Percentiles rank a stretch among this genome's conserved stretches.
Evolutionary conservation across 345 rosid species (phyloP).

Genomic region (Erodium maritimum): DNA sequence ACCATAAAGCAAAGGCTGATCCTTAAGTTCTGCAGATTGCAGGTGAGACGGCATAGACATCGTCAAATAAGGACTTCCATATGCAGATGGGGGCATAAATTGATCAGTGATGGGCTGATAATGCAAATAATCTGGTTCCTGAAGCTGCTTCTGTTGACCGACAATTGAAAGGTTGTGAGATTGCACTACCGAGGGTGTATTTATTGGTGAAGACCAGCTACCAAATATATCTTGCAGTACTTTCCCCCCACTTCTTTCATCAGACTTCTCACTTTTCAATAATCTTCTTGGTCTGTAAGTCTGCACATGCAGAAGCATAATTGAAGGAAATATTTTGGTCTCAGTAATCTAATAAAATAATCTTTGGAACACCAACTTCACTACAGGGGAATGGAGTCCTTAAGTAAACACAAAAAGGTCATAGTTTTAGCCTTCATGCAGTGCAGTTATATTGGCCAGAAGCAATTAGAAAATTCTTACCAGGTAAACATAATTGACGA

Average conservation of each 20-base stretch:
- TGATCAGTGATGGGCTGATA: conserved; percentile 40
- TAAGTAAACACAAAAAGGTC: too few relatives aligned
- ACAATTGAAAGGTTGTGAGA: conserved; percentile 31
- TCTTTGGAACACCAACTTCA: too few relatives aligned
- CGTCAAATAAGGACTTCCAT: conserved; percentile 46
- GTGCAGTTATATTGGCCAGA: too few relatives aligned
- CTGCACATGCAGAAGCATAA: conserved; percentile 19
- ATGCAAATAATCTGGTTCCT: conserved; percentile 34
- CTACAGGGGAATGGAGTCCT: too few relatives aligned
- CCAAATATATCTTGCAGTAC: conserved; percentile 26
- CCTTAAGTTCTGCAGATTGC: conserved; percentile 37
- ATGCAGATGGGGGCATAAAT: conserved; percentile 32
- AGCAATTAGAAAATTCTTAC: too few relatives aligned
- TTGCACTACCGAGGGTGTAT: conserved; percentile 13
- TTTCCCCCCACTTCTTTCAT: conserved; percentile 29
- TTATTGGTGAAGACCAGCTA: conserved; percentile 34
- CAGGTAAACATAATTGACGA: too few relatives aligned
- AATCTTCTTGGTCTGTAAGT: conserved; percentile 37
- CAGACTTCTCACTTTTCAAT: conserved; percentile 25
- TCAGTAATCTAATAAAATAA: too few relatives aligned
- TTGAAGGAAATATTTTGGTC: too few relatives aligned
- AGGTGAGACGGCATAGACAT: conserved; percentile 37
- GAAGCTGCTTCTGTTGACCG: conserved; percentile 36
- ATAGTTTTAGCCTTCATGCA: too few relatives aligned
- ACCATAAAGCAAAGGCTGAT: conserved; percentile 36